phyloP scores from a whole-genome alignment of 352 stramenopile species.

The Thalassiosira hispida region DNA sequence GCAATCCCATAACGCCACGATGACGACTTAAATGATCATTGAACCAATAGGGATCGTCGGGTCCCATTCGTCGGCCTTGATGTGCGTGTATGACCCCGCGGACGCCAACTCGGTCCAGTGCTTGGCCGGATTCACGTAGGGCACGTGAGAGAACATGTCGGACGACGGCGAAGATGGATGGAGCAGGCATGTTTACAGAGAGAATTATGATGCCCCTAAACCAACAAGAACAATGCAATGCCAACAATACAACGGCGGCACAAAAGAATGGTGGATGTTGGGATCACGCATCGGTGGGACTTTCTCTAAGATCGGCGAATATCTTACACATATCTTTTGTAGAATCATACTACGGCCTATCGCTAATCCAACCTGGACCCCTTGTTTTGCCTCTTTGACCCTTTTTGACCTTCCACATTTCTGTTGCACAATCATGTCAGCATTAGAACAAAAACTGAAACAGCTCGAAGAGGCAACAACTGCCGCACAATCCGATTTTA shows the following conservation, averaged over 20 bases:
- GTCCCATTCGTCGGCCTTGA: constrained; percentile 87
- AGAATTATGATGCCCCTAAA: too few relatives aligned
- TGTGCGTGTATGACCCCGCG: constrained; percentile 90
- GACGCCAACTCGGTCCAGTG: constrained; percentile 92
- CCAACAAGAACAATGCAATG: too few relatives aligned
- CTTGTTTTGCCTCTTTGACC: too few relatives aligned
- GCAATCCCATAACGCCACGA: constrained; percentile 91
- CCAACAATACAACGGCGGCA: too few relatives aligned
- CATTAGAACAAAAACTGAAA: constrained; percentile 42
- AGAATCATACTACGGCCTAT: too few relatives aligned
- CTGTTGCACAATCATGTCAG: constrained; percentile 18
- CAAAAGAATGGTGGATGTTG: too few relatives aligned
- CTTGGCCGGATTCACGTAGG: constrained; percentile 95
- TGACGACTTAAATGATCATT: constrained; percentile 90
- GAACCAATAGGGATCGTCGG: constrained; percentile 73
- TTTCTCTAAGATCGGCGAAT: too few relatives aligned
- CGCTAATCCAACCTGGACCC: too few relatives aligned
- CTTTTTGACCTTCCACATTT: too few relatives aligned
- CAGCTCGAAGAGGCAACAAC: constrained; percentile 50
- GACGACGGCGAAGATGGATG: constrained; percentile 64
- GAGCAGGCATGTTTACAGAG: constrained; percentile 35
- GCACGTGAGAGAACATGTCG: constrained; percentile 86
- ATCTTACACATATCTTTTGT: too few relatives aligned
- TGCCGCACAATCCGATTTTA: constrained; percentile 16
- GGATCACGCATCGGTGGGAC: too few relatives aligned